These are phyloP conservation scores for Modicella reniformis DNA, from an alignment of 371 early-diverging fungal species.

Conservation along the genomic window DNA sequence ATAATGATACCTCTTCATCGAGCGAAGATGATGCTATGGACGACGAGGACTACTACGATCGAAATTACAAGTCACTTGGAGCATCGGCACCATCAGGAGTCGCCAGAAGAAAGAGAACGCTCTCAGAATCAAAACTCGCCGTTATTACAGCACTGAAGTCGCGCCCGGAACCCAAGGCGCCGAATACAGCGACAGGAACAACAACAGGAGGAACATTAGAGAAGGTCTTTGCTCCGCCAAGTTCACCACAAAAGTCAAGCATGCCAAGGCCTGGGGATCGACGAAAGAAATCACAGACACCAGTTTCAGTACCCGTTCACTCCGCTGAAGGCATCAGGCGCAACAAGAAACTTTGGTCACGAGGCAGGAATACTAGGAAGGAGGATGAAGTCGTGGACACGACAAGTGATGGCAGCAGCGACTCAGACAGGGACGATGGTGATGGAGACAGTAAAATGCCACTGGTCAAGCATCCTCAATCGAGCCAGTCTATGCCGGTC, in stretches of 20 bases:
- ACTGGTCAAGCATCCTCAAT: not conserved
- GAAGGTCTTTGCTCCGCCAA: not conserved
- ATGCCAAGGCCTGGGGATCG: no score
- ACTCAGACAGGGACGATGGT: not conserved
- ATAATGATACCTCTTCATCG: constrained; percentile 2
- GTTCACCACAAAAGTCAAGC: not conserved
- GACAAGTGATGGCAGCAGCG: constrained; percentile 21
- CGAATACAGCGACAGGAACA: not conserved
- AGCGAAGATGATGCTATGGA: constrained; percentile 12
- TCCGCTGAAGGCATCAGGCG: constrained; percentile 22
- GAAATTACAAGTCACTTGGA: not conserved
- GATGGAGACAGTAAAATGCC: not conserved
- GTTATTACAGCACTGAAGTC: not conserved
- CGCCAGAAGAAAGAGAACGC: constrained; percentile 1
- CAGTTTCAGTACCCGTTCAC: constrained; percentile 3
- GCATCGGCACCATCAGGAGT: not conserved
- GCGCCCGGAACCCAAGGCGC: not conserved
- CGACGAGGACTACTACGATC: constrained; percentile 8
- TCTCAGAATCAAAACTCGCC: not conserved
- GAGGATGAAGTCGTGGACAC: constrained; percentile 41
- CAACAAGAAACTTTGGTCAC: constrained; percentile 38
- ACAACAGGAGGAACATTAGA: not conserved
- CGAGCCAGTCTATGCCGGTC: not conserved
- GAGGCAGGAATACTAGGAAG: constrained; percentile 42
- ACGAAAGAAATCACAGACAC: not conserved